These are phyloP conservation scores for Diddensiella caesifluorescens DNA, from an alignment of 805 yeast species.

Conservation along the genomic window DNA sequence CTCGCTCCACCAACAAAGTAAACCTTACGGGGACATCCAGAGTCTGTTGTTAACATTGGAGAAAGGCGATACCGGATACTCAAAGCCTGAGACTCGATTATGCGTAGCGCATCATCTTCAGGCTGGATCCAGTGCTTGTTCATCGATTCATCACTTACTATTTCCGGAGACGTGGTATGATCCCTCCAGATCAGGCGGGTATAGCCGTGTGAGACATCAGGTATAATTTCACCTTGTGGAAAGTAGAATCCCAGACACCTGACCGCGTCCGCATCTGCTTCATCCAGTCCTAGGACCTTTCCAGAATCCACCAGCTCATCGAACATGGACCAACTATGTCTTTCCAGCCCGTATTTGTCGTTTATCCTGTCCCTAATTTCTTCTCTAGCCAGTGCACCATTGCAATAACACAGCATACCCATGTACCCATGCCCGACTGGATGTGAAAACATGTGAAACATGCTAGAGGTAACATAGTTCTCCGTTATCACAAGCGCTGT, in stretches of 20 bases:
- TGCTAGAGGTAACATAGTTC: constrained; percentile 68
- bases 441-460: constrained; percentile 80
- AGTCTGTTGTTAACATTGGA: constrained; percentile 53
- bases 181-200: constrained; percentile 14
- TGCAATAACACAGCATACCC: constrained; percentile 95
- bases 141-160: background rate
- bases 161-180: constrained; percentile 1
- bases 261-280: constrained; percentile 25
- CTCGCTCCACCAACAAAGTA: constrained; percentile 89
- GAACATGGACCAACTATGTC: constrained; percentile 28
- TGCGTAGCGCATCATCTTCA: constrained; percentile 65
- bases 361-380: constrained; percentile 61
- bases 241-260: constrained; percentile 64
- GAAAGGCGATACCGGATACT: constrained; percentile 77
- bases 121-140: constrained; percentile 20
- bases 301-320: constrained; percentile 18
- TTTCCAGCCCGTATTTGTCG: constrained; percentile 31
- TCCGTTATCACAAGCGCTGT: constrained; percentile 80
- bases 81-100: constrained; percentile 81
- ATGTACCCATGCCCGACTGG: constrained; percentile 78
- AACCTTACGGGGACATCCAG: constrained; percentile 56
- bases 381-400: constrained; percentile 85
- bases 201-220: constrained; percentile 54
- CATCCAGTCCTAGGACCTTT: constrained; percentile 30
- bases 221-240: constrained; percentile 88